Evolutionary conservation across 106 monocot genomes (phyloP), one percentile per base, ranked within the genome.

Genomic region (Dioscorea alata): DNA sequence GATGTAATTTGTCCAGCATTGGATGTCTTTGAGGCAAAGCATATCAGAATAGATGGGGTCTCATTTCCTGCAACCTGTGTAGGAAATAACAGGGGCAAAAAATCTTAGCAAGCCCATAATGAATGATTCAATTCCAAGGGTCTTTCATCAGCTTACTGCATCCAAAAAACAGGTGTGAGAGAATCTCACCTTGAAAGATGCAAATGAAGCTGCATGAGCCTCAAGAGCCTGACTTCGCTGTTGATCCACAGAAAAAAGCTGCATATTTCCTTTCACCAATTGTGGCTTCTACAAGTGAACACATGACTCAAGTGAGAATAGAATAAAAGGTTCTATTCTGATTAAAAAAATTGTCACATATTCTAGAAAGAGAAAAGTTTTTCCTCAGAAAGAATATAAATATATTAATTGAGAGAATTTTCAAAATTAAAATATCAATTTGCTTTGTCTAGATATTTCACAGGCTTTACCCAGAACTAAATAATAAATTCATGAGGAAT

Each of bases 141-240:
- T 10, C 9, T 42, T 8, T 42, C 52, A n/a, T 33, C 17, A 42
- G 48, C 9, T 28, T 20, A 28, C 28, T 28, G 28, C 33, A 35
- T 48, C 31, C 71, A 48, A 25, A 49, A 53, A 14, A 74, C 63
- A 76, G 32, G 28, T 28, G 12, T 31, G n/a, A 48, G 63, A 71
- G n/a, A 34, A 2, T 22, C 69, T 61, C 58, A 86, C 96, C 83
- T 89, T 97, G 63, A 92, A 82, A 52, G 92, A 80, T 52, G 96
- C 86, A 83, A 97, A 97, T 19, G 96, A 86, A 58, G 96, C 92
- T 69, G 96, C 96, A 81, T 97, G 96, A 62, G 96, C 96, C 77
- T 97, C 96, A 75, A 97, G 89, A 62, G 96, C 92, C 62, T 97
- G 96, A 81, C 96, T 97, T 63, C 96, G 89, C 60, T 97, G 96